Base-by-base conservation (phyloP, 352 stramenopile species). In the Globisporangium rhizosaccharum region DNA sequence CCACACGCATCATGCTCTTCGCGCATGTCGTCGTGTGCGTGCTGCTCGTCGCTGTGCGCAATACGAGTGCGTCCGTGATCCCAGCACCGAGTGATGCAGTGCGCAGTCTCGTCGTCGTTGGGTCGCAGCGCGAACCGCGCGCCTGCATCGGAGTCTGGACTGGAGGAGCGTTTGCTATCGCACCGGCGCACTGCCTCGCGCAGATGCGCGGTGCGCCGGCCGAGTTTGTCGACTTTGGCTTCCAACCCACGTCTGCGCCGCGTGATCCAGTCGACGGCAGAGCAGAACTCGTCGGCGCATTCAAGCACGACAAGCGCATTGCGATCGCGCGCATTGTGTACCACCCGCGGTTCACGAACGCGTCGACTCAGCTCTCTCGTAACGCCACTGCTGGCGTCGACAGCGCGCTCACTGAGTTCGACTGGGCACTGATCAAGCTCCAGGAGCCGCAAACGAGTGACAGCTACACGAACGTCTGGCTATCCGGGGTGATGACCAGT, bases 361-460 rank as follows among this genome's bases (percentile, higher is more conserved):
- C 37, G 14, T 44, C 37, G 2, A 4, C 37, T 3, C 14, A 5
- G 37, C 15, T 11, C 2, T 36, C 30, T 4, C 12, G 23, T 3
- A 20, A 23, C 48, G 1, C 26, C 30, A 30, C 17, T 45, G 28
- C 18, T 44, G 17, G 14, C 2, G 49, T 30, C 14, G 14, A 39
- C 36, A 12, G 11, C 11, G 2, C 36, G 1, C 37, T 44, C 37
- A 11, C 14, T 11, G 37, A 44, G 37, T 17, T 44, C 30, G 50
- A 55, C 30, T 55, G 50, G 50, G 50, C 30, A 5, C 28, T 55
- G 17, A 41, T 45, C 18, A 9, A 45, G 30, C 33, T 55, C 28
- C 30, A 36, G 30, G 8, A 36, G 30, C 30, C 30, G 30, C 30
- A 8, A 36, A 1, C 8, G 30, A 36, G 30, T 8, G 8, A 36